Conservation (phyloP, 2,329 filamentous ascomycete genomes). For the Metarhizium brunneum region DNA sequence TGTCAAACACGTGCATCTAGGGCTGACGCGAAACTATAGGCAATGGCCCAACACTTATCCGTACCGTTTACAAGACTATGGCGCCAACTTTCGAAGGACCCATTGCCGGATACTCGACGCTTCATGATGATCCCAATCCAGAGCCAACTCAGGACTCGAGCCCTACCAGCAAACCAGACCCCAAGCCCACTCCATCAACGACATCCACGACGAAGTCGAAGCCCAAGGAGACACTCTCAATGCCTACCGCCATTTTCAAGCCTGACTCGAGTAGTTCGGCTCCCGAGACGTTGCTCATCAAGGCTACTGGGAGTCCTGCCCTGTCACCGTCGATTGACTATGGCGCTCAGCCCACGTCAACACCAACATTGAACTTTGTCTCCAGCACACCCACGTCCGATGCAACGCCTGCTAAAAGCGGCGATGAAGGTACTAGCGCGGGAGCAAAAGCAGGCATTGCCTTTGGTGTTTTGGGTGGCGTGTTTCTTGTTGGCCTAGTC, state of each 20-base stretch:
- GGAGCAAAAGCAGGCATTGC: constrained; percentile 70
- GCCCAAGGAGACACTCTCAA: constrained; percentile 8
- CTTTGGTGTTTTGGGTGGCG: constrained; percentile 64
- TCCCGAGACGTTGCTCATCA: constrained; percentile 19
- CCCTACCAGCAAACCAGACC: constrained; percentile 1
- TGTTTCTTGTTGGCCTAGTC: constrained; percentile 58
- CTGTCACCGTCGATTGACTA: constrained; percentile 5
- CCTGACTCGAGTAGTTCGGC: constrained; percentile 15
- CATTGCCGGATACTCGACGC: constrained; percentile 32
- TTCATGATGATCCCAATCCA: constrained; percentile 12
- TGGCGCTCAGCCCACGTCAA: constrained; percentile 6
- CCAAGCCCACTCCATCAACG: constrained; percentile 5
- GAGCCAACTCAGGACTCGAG: background rate
- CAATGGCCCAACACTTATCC: constrained; percentile 18
- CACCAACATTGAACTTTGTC: constrained; percentile 11
- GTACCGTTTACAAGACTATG: constrained; percentile 33
- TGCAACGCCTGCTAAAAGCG: constrained; percentile 1
- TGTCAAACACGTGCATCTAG: background rate
- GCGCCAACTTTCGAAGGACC: constrained; percentile 30
- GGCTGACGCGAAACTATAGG: constrained; percentile 2
- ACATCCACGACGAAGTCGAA: background rate
- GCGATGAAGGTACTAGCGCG: constrained; percentile 15
- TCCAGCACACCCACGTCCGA: constrained; percentile 11
- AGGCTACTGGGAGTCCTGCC: constrained; percentile 17
- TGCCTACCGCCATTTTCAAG: constrained; percentile 18